Percentiles rank a stretch among this genome's conserved stretches.
phyloP scores from a whole-genome alignment of 2,329 filamentous ascomycete genomes.

The Apiospora kogelbergensis region DNA sequence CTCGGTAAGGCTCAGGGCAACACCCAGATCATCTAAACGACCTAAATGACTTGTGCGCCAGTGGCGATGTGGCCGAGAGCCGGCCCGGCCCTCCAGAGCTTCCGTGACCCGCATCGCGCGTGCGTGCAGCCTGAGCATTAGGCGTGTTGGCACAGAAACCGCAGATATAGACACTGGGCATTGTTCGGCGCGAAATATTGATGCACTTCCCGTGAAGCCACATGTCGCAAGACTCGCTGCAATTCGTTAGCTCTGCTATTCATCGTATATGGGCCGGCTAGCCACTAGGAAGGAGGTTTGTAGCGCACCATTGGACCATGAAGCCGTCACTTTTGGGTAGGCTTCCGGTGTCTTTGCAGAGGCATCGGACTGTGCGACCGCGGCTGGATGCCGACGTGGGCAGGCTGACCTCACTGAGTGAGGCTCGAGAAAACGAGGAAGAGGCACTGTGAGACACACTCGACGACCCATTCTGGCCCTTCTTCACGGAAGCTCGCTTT shows the following conservation, averaged over 20 bases:
- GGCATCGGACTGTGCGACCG: constrained; percentile 52
- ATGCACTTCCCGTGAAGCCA: constrained; percentile 65
- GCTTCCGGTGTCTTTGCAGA: constrained; percentile 46
- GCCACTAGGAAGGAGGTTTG: constrained; percentile 15
- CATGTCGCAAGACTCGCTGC: constrained; percentile 64
- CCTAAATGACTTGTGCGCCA: constrained; percentile 46
- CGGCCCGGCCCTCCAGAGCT: constrained; percentile 22
- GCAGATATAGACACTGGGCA: constrained; percentile 63
- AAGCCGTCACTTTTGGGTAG: constrained; percentile 47
- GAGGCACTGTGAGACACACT: constrained; percentile 24
- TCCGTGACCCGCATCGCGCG: constrained; percentile 44
- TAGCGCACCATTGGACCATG: constrained; percentile 62
- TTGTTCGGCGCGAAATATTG: constrained; percentile 56
- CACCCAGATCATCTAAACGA: constrained; percentile 39
- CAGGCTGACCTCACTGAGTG: constrained; percentile 48
- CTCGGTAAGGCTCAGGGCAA: neutral
- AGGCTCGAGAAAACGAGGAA: constrained; percentile 49
- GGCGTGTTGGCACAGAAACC: constrained; percentile 63
- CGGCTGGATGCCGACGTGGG: constrained; percentile 44
- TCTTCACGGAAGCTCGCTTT: constrained; percentile 35
- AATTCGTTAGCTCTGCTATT: neutral
- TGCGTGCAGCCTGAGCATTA: neutral
- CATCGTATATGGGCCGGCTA: no score
- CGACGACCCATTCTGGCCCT: constrained; percentile 35
- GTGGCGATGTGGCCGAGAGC: constrained; percentile 36